phyloP scores from a whole-genome alignment of 495 filamentous ascomycete genomes.

The Neurospora sp. region DNA sequence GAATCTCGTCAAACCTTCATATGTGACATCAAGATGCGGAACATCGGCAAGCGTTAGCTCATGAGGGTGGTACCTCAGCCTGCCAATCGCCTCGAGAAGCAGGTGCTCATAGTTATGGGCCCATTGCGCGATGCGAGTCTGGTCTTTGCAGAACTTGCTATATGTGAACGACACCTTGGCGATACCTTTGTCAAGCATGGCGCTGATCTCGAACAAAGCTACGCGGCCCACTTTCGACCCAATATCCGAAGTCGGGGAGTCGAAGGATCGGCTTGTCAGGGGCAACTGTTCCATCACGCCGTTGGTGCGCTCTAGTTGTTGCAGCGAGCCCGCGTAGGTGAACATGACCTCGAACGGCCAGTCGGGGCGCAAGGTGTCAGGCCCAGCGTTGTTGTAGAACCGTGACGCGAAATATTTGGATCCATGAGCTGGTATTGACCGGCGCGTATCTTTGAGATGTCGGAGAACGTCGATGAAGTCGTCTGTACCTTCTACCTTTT shows the following conservation, averaged over 20 bases:
- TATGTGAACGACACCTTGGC: slow-evolving; percentile 57
- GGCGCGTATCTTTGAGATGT: slow-evolving; percentile 31
- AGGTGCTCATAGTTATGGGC: slow-evolving; percentile 47
- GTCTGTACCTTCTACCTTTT: slow-evolving; percentile 24
- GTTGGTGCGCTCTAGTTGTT: slow-evolving; percentile 51
- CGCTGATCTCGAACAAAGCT: slow-evolving; percentile 54
- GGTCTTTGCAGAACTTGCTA: slow-evolving; percentile 50
- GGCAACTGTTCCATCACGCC: slow-evolving; percentile 50
- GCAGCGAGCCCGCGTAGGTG: slow-evolving; percentile 57
- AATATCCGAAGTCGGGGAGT: slow-evolving; percentile 46
- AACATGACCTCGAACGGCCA: slow-evolving; percentile 63
- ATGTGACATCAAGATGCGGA: slow-evolving; percentile 52
- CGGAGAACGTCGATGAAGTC: slow-evolving; percentile 33
- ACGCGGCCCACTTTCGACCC: slow-evolving; percentile 46
- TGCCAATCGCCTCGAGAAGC: slow-evolving; percentile 39
- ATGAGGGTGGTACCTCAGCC: slow-evolving; percentile 37
- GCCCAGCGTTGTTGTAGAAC: slow-evolving; percentile 34
- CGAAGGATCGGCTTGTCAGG: slow-evolving; percentile 26
- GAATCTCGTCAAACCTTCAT: slow-evolving; percentile 44
- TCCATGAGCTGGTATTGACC: slow-evolving; percentile 18
- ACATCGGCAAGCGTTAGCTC: slow-evolving; percentile 52
- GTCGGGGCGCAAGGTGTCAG: slow-evolving; percentile 35
- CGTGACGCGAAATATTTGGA: slow-evolving; percentile 29
- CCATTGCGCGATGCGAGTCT: slow-evolving; percentile 48
- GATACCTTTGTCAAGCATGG: slow-evolving; percentile 46